Evolutionary conservation across 805 yeast genomes (phyloP).

Genomic region (Candida xiaguanensis): DNA sequence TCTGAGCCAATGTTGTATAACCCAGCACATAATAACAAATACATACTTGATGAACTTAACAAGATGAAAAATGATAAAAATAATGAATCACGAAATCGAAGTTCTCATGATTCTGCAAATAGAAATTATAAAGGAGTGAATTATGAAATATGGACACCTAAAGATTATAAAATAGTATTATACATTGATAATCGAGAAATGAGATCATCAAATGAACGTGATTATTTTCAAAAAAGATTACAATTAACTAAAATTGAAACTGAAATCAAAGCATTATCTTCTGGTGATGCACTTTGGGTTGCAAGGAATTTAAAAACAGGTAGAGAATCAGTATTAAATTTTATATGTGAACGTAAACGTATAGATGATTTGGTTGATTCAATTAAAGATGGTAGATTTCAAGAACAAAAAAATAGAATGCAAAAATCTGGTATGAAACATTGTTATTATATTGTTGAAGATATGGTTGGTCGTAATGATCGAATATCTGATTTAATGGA

Average conservation of each 20-base stretch:
- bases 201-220: conserved; percentile 62
- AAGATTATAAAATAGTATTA: conserved; percentile 55
- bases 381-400: conserved; percentile 82
- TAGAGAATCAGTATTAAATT: conserved; percentile 68
- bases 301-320: conserved; percentile 61
- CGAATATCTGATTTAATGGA: conserved; percentile 46
- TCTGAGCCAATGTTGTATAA: neutral
- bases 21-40: conserved; percentile 4
- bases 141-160: conserved; percentile 59
- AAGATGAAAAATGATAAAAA: no score
- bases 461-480: conserved; percentile 35
- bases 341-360: conserved; percentile 86
- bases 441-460: conserved; percentile 79
- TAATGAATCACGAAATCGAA: no score
- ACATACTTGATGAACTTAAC: neutral
- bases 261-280: conserved; percentile 56
- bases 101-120: conserved; percentile 10
- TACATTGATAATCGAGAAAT: conserved; percentile 82
- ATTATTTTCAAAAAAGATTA: conserved; percentile 61
- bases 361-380: conserved; percentile 80
- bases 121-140: conserved; percentile 19
- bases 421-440: conserved; percentile 63
- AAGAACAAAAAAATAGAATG: conserved; percentile 81
- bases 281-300: conserved; percentile 90
- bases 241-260: conserved; percentile 44